These are phyloP conservation scores for Kodamaea leandrae DNA, from an alignment of 805 yeast species.

Conservation along the genomic window DNA sequence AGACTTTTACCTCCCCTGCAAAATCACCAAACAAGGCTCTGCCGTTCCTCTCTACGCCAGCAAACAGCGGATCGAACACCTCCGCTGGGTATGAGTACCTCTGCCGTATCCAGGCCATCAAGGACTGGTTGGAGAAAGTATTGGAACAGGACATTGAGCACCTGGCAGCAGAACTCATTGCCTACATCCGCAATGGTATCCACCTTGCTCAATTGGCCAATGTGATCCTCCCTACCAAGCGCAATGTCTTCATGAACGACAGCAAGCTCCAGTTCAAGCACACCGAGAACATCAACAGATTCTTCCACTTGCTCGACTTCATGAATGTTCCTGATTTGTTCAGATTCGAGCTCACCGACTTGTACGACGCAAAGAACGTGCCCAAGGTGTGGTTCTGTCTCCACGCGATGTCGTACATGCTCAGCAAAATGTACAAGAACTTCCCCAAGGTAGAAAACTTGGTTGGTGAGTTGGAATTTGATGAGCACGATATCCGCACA, in stretches of 20 bases:
- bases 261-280: constrained; percentile 73
- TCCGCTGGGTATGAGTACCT: constrained; percentile 60
- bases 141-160: constrained; percentile 55
- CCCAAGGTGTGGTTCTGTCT: constrained; percentile 93
- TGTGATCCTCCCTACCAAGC: constrained; percentile 65
- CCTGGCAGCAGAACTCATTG: constrained; percentile 56
- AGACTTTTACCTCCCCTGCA: constrained; percentile 2
- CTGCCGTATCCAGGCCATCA: constrained; percentile 79
- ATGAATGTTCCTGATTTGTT: constrained; percentile 83
- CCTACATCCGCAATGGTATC: constrained; percentile 80
- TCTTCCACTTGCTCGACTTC: constrained; percentile 65
- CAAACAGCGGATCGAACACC: constrained; percentile 26
- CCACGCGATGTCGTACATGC: constrained; percentile 79
- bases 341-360: constrained; percentile 86
- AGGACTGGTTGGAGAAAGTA: constrained; percentile 70
- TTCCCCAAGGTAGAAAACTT: constrained; percentile 63
- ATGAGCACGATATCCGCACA: constrained; percentile 62
- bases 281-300: constrained; percentile 87
- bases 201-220: constrained; percentile 75
- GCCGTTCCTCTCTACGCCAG: constrained; percentile 29
- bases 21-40: no score
- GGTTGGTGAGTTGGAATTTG: constrained; percentile 60
- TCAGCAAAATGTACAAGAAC: constrained; percentile 50
- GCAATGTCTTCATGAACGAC: constrained; percentile 54
- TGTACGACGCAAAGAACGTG: constrained; percentile 85